Evolutionary conservation across 164 flowering plant genomes (phyloP).

Genomic region (Taxillus chinensis): DNA sequence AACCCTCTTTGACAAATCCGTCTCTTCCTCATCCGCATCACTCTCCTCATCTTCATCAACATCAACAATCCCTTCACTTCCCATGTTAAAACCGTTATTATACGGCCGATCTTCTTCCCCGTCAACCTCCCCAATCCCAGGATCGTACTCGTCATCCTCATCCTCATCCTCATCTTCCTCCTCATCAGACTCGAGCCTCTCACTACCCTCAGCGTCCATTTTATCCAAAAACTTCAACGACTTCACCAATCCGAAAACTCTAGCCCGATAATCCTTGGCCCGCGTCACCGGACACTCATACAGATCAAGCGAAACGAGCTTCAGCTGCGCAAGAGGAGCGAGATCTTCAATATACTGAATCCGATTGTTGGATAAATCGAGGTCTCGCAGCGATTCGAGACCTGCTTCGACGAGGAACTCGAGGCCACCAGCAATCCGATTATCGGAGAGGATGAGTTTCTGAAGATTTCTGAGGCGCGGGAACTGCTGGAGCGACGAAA

Average conservation of each 20-base stretch:
- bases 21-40: slow-evolving; percentile 83
- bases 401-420: slow-evolving; percentile 76
- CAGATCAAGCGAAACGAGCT: slow-evolving; percentile 73
- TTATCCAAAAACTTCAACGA: slow-evolving; percentile 81
- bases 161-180: slow-evolving; percentile 85
- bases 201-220: slow-evolving; percentile 83
- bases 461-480: slow-evolving; percentile 67
- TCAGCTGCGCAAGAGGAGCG: slow-evolving; percentile 60
- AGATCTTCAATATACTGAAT: slow-evolving; percentile 74
- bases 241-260: slow-evolving; percentile 78
- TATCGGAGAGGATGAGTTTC: slow-evolving; percentile 70
- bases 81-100: slow-evolving; percentile 38
- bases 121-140: slow-evolving; percentile 86
- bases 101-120: slow-evolving; percentile 59
- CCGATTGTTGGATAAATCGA: slow-evolving; percentile 83
- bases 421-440: slow-evolving; percentile 76
- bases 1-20: slow-evolving; percentile 25
- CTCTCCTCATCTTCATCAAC: slow-evolving; percentile 88
- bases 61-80: slow-evolving; percentile 49
- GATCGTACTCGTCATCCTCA: slow-evolving; percentile 57
- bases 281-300: slow-evolving; percentile 92
- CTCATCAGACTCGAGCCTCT: slow-evolving; percentile 80
- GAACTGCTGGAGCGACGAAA: slow-evolving; percentile 73
- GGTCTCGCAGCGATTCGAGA: slow-evolving; percentile 60
- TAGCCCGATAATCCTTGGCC: slow-evolving; percentile 67